Evolutionary conservation across 345 rosid species (phyloP), one percentile per base, ranked within the genome.

Genomic region (Iberis pinnata): DNA sequence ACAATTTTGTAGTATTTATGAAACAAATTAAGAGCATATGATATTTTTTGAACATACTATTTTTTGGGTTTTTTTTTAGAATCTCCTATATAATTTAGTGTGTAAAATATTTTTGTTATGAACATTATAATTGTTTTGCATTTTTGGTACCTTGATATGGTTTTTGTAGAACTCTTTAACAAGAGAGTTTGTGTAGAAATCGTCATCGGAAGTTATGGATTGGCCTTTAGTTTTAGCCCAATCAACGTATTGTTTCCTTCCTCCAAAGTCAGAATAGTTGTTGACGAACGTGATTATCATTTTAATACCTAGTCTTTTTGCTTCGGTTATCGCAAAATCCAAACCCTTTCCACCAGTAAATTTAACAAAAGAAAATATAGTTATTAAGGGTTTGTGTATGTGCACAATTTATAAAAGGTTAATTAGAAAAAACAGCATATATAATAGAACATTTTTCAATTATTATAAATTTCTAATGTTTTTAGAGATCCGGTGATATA

Each of bases 241-340:
- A 12, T 31, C 59, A 7, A 65, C 50, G 27, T 65, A 65, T 43
- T 50, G 60, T 36, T 50, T 58, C 13, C 18, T 65, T 1, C 70
- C 70, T 35, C 70, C 70, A 11, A 35, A 58, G 41, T 58, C 59
- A 13, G 36, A 6, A 29, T 20, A 58, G 41, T 65, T 65, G 44
- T 65, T 65, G 33, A 43, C 59, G 29, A 65, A 44, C 7, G 54
- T 3, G 33, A 65, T 43, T 58, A 65, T 58, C 64, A 65, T 1
- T 50, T 65, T 58, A 50, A 65, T 44, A 5, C 60, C 59, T 2
- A 58, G 27, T 51, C 70, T 43, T 37, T 58, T 65, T 18, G 70
- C 64, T 50, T 65, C 70, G 26, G 70, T 53, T 36, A 65, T 58
- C 18, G 18, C 64, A 65, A 58, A 58, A 65, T 65, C 70, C 43